Evolutionary conservation across 1,284 basidiomycete species (phyloP), one percentile per base, ranked within the genome.

Genomic region (Rhizoctonia solani): DNA sequence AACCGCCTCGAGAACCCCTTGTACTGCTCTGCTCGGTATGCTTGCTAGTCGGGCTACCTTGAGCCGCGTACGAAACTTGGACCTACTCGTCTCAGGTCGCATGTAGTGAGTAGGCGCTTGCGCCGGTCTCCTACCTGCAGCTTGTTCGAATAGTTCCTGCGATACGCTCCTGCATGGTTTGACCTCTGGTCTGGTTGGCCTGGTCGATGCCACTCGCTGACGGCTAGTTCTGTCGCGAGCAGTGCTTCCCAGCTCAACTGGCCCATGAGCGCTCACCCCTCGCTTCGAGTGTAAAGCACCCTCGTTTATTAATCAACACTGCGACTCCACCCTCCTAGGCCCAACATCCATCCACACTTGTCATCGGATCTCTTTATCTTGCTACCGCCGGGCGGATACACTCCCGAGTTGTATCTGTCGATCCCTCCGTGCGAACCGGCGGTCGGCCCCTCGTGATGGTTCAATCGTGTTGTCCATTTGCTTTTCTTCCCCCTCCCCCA

Each of bases 131-230:
- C 59, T 47, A 47, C 44, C 11, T 13, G 44, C 44, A 29, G 29
- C 39, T 39, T 16, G 47, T 13, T 25, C 37, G 37, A 39, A 8
- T 16, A 39, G 16, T 16, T 11, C 44, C n/a, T 19, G 44, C n/a
- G n/a, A n/a, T n/a, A 39, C 16, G 44, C 5, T 39, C 34, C 41
- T 37, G 44, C 27, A 4, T 42, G 49, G 23, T 32, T 42, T 41
- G 44, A 21, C 44, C 37, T 49, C 30, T 30, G 58, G 2, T 42
- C 47, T 37, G 37, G 37, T 39, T 8, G 9, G 13, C 53, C 50
- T 63, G 59, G 49, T 63, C 32, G 59, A 63, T 39, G 59, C 59
- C 58, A 61, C 47, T 63, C 47, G 32, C 37, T n/a, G 59, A 21
- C 37, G 59, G 47, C 59, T 42, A 63, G 59, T 30, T 54, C 49